Base-by-base conservation (phyloP, 176 grass and related monocot species). In the Oryza officinalis region DNA sequence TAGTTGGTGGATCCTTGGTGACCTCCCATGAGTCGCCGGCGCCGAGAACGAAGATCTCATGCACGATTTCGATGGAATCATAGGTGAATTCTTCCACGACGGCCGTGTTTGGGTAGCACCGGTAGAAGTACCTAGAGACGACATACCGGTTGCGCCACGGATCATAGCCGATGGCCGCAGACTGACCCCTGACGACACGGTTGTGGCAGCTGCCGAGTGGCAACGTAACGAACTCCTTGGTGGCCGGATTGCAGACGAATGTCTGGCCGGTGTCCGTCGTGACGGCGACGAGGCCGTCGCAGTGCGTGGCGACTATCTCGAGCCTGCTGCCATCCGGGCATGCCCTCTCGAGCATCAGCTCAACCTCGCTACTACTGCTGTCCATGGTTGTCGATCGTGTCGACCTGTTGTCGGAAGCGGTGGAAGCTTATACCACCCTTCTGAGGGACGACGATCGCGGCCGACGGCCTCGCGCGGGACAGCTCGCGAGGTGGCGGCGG, bases 171-270 rank as follows among this genome's bases (percentile, higher is more conserved):
- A 78, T 5, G 1, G 50, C 74, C 12, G 32, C 26, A 6, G 11
- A 3, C 0, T 10, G 40, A 41, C 2, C 40, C 40, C 40, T 2
- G 40, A 41, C 10, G 9, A 41, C 33, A 5, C 3, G 63, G 49
- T 1, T 18, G 33, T 61, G 46, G 12, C 11, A 23, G 65, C 7
- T 77, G 11, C 46, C 83, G 11, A 41, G 33, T 7, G 74, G 74
- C 30, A 85, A 45, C 25, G 13, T 25, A 35, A 45, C 49, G 35
- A 85, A 59, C 47, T 78, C 83, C 44, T 59, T 4, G 3, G 74
- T 85, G 18, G 35, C 47, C 25, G 83, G 74, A 47, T 78, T 85
- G 83, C 74, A 85, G 4, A 85, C 74, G 74, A 70, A 61, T 0
- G 61, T 26, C 33, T 27, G 26, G 45, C 23, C 17, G 7, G 15